Evolutionary conservation across 129 eudicot genomes (phyloP).

Genomic region (Scalesia atractyloides): DNA sequence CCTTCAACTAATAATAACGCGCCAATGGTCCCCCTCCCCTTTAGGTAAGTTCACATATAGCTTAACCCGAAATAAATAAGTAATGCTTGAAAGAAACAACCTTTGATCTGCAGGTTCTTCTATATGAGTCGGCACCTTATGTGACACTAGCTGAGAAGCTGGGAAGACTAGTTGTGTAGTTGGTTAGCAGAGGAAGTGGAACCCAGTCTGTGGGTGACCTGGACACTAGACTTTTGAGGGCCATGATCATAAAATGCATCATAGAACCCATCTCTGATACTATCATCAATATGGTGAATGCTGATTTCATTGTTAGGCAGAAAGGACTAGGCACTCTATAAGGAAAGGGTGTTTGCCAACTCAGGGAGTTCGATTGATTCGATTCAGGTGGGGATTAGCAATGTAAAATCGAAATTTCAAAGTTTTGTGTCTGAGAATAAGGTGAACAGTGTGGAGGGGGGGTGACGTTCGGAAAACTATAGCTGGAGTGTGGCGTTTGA

Average conservation of each 20-base stretch:
- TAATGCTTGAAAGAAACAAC: not conserved
- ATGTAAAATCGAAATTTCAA: conserved; percentile 58
- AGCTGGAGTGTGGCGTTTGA: conserved; percentile 68
- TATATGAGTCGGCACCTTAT: conserved; percentile 77
- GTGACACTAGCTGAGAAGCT: conserved; percentile 74
- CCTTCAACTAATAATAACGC: conserved; percentile 35
- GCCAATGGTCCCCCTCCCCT: conserved; percentile 66
- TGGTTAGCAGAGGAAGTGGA: conserved; percentile 81
- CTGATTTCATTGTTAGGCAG: conserved; percentile 72
- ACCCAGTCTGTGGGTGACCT: conserved; percentile 63
- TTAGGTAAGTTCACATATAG: conserved; percentile 35
- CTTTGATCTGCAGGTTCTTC: conserved; percentile 36
- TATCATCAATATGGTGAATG: conserved; percentile 70
- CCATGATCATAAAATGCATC: conserved; percentile 74
- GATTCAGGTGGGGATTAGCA: conserved; percentile 55
- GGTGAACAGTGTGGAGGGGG: conserved; percentile 60
- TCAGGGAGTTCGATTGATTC: conserved; percentile 61
- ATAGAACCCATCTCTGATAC: conserved; percentile 74
- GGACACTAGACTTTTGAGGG: conserved; percentile 81
- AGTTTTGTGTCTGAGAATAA: conserved; percentile 61
- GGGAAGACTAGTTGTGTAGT: conserved; percentile 71
- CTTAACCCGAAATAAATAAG: not conserved
- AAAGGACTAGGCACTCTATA: conserved; percentile 65
- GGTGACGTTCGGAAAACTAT: conserved; percentile 67
- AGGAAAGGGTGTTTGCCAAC: conserved; percentile 52